Conservation (phyloP, 2,329 filamentous ascomycete species). For the Neurospora crassa region DNA sequence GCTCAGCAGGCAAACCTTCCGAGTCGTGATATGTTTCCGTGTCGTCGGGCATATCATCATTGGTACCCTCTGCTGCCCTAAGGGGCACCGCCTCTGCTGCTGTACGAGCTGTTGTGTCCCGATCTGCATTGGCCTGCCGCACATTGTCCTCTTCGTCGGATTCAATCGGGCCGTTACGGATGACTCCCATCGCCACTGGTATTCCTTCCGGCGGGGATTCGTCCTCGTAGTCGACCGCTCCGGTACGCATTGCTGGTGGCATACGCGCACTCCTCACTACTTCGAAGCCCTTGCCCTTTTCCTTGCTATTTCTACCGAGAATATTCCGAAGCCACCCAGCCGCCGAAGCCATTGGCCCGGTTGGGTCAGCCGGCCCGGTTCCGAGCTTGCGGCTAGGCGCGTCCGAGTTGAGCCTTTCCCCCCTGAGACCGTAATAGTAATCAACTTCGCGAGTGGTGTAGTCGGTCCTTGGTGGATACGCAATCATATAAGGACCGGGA, state of each 20-base stretch:
- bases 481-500: constrained; percentile 31
- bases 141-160: constrained; percentile 49
- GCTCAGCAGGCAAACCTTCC: constrained; percentile 23
- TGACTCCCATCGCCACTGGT: constrained; percentile 52
- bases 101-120: constrained; percentile 20
- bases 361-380: constrained; percentile 91
- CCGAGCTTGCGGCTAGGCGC: constrained; percentile 75
- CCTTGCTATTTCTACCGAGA: constrained; percentile 78
- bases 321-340: constrained; percentile 79
- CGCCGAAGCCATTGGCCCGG: constrained; percentile 79
- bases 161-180: constrained; percentile 52
- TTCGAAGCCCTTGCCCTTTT: constrained; percentile 93
- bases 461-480: constrained; percentile 58
- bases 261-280: constrained; percentile 86
- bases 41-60: constrained; percentile 35
- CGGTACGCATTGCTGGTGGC: constrained; percentile 61
- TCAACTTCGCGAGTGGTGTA: constrained; percentile 93
- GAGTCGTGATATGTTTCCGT: constrained; percentile 32
- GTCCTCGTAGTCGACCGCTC: constrained; percentile 46
- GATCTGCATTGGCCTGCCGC: constrained; percentile 22
- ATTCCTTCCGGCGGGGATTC: constrained; percentile 60
- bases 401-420: constrained; percentile 75
- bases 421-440: constrained; percentile 90
- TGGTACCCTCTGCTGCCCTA: constrained; percentile 36
- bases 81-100: constrained; percentile 31